Base-by-base conservation (phyloP, 2,329 filamentous ascomycete genomes). In the Stachybotrys chartarum region DNA sequence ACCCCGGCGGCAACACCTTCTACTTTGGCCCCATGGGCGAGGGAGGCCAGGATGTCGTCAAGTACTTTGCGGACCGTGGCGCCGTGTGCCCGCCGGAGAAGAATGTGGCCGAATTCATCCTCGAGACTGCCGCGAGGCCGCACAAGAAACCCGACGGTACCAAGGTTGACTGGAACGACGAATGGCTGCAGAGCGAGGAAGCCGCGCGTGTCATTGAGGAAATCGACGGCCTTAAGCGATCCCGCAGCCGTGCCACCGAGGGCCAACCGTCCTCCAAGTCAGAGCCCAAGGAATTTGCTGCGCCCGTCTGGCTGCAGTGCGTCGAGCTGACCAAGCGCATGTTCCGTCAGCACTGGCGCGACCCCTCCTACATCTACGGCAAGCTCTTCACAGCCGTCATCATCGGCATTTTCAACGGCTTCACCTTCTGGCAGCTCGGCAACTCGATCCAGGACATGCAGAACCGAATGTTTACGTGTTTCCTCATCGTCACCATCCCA, bases 351-450 rank as follows among this genome's bases (percentile, higher is more conserved):
- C 85, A 90, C 72, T 90, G 87, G 87, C 80, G 88, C 32, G 84
- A 89, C 60, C 85, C 87, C 0, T 85, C 83, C 1, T 92, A 92
- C 68, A 75, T 89, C 54, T 91, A 90, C 69, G 84, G 85, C 58
- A 90, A 90, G 66, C 73, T 91, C 30, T 91, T 90, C 70, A 80
- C 85, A 46, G 78, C 83, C 5, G 81, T 88, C 55, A 79, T 90
- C 58, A 77, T 87, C 48, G 87, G 85, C 24, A 83, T 90, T 68
- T 89, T 91, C 78, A 90, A 89, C 71, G 86, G 86, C 24, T 90
- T 89, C 71, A 90, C 87, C 8, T 91, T 90, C 73, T 90, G 80
- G 75, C 75, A 84, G 63, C 78, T 90, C 5, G 85, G 84, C 7
- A 76, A 84, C 66, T 79, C 76, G 0, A 75, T 87, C 47, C 77